Evolutionary conservation across 495 filamentous ascomycete species (phyloP).

Genomic region (Penicillium ucsense): DNA sequence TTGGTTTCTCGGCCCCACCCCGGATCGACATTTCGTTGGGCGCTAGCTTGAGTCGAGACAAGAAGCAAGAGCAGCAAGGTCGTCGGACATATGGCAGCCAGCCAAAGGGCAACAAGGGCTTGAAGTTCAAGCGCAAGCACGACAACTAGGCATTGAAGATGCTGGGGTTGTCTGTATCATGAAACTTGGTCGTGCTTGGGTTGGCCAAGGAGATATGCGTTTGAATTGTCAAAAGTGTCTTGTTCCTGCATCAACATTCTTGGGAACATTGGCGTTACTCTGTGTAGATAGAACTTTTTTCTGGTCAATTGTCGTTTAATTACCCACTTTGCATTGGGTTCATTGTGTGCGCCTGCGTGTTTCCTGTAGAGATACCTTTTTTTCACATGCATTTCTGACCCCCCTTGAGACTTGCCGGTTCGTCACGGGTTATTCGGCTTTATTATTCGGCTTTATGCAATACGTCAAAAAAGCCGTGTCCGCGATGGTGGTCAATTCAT

Average conservation of each 20-base stretch:
- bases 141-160: slow-evolving; percentile 10
- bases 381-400: no score
- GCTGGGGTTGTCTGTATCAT: no score
- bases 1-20: slow-evolving; percentile 84
- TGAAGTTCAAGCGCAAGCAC: slow-evolving; percentile 40
- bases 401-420: no score
- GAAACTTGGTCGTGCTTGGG: no score
- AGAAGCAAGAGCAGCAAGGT: slow-evolving; percentile 61
- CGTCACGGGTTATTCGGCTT: no score
- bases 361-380: no score
- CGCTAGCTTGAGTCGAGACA: slow-evolving; percentile 77
- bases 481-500: no score
- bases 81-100: slow-evolving; percentile 77
- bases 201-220: background rate
- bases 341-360: no score
- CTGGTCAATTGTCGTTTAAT: background rate
- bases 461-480: no score
- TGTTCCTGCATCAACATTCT: slow-evolving; percentile 17
- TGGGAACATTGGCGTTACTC: slow-evolving; percentile 14
- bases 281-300: slow-evolving; percentile 24
- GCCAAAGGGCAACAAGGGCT: slow-evolving; percentile 35
- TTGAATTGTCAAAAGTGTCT: slow-evolving; percentile 10
- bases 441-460: no score
- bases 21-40: slow-evolving; percentile 83
- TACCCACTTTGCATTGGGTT: no score